Base-by-base conservation (phyloP, 2,329 filamentous ascomycete species). In the Aureobasidium sp. region DNA sequence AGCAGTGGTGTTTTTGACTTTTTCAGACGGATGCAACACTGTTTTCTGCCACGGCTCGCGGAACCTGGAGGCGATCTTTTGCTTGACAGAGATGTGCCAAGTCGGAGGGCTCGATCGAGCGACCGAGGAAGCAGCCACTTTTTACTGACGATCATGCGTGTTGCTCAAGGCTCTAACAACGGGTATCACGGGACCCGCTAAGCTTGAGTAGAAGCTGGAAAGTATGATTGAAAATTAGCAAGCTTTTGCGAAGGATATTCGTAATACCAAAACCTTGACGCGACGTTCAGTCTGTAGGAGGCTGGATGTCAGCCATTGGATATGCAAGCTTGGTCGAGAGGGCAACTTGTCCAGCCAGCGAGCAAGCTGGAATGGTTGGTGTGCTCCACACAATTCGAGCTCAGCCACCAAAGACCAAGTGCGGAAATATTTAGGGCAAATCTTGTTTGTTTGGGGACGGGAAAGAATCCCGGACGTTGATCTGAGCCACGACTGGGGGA, bases 121-220 rank as follows among this genome's bases (percentile, higher is more conserved):
- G 57, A 50, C 57, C 57, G 45, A 50, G 45, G 9, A 36, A 42
- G 55, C 44, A 59, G 55, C 44, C 44, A 59, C 55, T 50, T 41
- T 32, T 34, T 59, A 25, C 25, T 42, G 57, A 59, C 57, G 57
- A 59, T 59, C 57, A 59, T 59, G 45, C 41, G 32, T 61, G 42
- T 61, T 37, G 21, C 34, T n/a, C 32, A 30, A 53, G 27, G 59
- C 21, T 48, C 32, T 58, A 32, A 39, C 32, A 61, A 61, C 50
- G 59, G 59, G 59, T 61, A 61, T 61, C 50, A 49, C 59, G 59
- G 50, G 59, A 61, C 50, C 59, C 59, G 49, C 49, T 41, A 15
- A 61, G 48, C 59, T 52, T 54, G 37, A 36, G 21, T n/a, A 29
- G 21, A 36, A 42, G 30, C 32, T 25, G 48, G 21, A 61, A 53